Evolutionary conservation across 495 filamentous ascomycete species (phyloP).

Genomic region (Tuber magnatum): DNA sequence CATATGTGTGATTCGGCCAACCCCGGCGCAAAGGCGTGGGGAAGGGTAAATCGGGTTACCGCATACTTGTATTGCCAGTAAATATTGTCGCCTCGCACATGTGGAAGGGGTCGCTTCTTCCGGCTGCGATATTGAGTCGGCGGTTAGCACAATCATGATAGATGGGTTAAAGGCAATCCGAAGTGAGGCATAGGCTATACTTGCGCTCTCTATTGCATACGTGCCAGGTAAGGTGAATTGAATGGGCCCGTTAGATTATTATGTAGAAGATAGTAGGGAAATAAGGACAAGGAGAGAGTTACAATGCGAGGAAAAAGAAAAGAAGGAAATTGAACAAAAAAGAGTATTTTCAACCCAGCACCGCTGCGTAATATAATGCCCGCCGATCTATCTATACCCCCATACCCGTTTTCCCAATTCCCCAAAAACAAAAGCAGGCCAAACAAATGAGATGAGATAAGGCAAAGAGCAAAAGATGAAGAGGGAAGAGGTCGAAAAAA

Average conservation of each 20-base stretch:
- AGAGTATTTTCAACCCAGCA: slow-evolving; percentile 3
- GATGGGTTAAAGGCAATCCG: not conserved
- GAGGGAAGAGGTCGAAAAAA: not conserved
- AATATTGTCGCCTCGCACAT: not conserved
- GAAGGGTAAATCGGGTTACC: not conserved
- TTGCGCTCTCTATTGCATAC: not conserved
- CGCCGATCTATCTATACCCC: not conserved
- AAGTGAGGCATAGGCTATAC: not conserved
- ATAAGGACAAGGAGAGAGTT: not conserved
- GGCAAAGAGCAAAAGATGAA: not conserved
- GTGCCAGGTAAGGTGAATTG: not conserved
- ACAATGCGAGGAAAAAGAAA: not conserved
- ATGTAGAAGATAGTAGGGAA: not conserved
- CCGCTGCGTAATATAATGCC: not conserved
- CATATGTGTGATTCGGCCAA: not conserved
- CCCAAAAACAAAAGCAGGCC: not conserved
- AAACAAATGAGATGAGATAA: slow-evolving; percentile 5
- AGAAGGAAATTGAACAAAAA: not conserved
- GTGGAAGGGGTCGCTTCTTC: not conserved
- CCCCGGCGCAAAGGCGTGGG: not conserved
- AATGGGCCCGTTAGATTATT: not conserved
- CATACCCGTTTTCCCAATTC: not conserved
- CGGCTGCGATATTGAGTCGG: not conserved
- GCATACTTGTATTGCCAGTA: not conserved
- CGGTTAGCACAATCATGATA: not conserved